Evolutionary conservation across 169 alveolate genomes (phyloP).

Genomic region (Eimeria maxima): DNA sequence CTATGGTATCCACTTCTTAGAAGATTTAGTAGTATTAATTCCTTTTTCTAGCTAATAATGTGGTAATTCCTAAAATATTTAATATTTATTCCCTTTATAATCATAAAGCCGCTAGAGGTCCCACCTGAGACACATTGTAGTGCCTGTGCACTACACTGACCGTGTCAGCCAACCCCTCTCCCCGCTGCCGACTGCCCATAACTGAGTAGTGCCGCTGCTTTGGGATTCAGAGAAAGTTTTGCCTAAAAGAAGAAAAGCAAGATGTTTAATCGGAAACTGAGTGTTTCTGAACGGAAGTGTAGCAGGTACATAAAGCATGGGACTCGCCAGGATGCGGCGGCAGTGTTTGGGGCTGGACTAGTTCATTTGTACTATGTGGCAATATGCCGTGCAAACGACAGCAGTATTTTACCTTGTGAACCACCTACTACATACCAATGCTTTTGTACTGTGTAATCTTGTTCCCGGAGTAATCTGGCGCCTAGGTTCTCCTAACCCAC

Average conservation of each 20-base stretch:
- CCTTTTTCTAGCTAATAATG: no score
- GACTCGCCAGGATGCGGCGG: background rate
- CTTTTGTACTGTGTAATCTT: background rate
- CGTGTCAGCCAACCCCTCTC: background rate
- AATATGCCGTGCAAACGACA: background rate
- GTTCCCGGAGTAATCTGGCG: background rate
- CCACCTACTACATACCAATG: background rate
- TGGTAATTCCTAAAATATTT: no score
- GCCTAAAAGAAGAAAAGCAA: background rate
- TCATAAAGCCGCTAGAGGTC: background rate
- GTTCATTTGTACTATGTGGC: background rate
- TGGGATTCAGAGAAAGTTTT: background rate
- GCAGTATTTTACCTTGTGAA: background rate
- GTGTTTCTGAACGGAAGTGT: background rate
- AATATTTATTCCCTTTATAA: no score
- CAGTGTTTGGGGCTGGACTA: conserved; percentile 6
- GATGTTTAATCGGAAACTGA: background rate
- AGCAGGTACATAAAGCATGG: background rate
- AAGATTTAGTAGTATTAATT: no score
- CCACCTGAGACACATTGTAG: background rate
- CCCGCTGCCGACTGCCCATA: background rate
- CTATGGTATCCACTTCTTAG: no score
- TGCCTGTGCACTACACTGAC: background rate
- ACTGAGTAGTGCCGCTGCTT: background rate
- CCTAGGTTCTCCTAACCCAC: background rate